Percentiles rank a stretch among this genome's conserved stretches.
Conservation (phyloP, 306 rosid genomes). For the Trifolium repens region DNA sequence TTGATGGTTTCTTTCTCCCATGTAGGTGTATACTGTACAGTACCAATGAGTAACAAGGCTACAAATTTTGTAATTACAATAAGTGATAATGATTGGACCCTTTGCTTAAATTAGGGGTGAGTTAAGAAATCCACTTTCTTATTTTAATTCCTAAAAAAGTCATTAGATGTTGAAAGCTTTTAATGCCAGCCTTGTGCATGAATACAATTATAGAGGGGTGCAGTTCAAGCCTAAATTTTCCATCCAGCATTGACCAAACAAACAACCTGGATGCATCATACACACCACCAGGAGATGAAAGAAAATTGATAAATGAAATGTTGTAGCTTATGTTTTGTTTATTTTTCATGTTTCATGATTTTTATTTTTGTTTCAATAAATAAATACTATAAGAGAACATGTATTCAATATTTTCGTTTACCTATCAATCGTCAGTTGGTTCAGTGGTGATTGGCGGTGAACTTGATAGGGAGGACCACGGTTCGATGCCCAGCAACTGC, state of each 20-base stretch:
- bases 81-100: constrained; percentile 19
- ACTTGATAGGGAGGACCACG: no score
- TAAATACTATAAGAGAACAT: no score
- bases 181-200: constrained; percentile 21
- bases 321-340: neutral
- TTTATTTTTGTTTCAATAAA: no score
- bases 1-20: constrained; percentile 2
- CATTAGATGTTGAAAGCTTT: constrained; percentile 24
- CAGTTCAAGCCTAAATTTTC: constrained; percentile 10
- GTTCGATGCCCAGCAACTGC: no score
- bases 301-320: constrained; percentile 7
- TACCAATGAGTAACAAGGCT: neutral
- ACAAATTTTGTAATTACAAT: neutral
- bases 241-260: constrained; percentile 17
- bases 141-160: constrained; percentile 20
- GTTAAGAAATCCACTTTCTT: constrained; percentile 17
- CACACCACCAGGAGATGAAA: neutral
- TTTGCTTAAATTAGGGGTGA: constrained; percentile 26
- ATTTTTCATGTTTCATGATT: neutral
- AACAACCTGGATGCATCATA: constrained; percentile 30
- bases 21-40: constrained; percentile 21
- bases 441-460: no score
- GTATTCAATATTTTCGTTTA: no score
- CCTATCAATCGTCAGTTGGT: no score
- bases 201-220: neutral